These are phyloP conservation scores for Arthrobotrys iridis DNA, from an alignment of 2,329 filamentous ascomycete species.

Conservation along the genomic window DNA sequence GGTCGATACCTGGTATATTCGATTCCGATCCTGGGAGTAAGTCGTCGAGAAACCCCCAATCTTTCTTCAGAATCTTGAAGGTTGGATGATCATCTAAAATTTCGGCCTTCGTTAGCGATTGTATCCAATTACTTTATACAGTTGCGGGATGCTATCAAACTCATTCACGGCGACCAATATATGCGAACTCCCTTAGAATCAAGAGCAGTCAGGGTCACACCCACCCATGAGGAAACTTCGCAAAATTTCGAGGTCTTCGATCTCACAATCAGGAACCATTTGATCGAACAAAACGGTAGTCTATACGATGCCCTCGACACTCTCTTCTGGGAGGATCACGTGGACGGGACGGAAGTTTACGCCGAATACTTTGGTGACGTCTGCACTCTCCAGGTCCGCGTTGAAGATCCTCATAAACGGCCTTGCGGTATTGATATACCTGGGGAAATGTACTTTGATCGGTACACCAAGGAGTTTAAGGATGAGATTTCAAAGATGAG, in stretches of 20 bases:
- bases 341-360: constrained; percentile 50
- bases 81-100: neutral
- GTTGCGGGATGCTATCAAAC: constrained; percentile 31
- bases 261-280: constrained; percentile 19
- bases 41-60: neutral
- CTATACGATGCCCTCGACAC: constrained; percentile 57
- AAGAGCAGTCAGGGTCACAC: constrained; percentile 38
- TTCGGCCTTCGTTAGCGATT: constrained; percentile 8
- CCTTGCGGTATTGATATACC: constrained; percentile 56
- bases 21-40: constrained; percentile 45
- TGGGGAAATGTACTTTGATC: constrained; percentile 55
- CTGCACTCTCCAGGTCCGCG: constrained; percentile 54
- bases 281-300: constrained; percentile 39
- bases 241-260: constrained; percentile 54
- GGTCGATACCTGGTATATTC: constrained; percentile 45
- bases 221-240: constrained; percentile 46
- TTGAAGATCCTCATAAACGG: constrained; percentile 41
- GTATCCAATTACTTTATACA: constrained; percentile 54
- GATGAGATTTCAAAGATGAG: constrained; percentile 54
- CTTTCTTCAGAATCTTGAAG: neutral
- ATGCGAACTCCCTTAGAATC: constrained; percentile 48
- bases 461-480: constrained; percentile 57
- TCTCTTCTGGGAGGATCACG: constrained; percentile 52
- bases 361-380: constrained; percentile 57
- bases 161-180: constrained; percentile 33